Evolutionary conservation across 768 basidiomycete species (phyloP).

Genomic region (Kondoa subrosea): DNA sequence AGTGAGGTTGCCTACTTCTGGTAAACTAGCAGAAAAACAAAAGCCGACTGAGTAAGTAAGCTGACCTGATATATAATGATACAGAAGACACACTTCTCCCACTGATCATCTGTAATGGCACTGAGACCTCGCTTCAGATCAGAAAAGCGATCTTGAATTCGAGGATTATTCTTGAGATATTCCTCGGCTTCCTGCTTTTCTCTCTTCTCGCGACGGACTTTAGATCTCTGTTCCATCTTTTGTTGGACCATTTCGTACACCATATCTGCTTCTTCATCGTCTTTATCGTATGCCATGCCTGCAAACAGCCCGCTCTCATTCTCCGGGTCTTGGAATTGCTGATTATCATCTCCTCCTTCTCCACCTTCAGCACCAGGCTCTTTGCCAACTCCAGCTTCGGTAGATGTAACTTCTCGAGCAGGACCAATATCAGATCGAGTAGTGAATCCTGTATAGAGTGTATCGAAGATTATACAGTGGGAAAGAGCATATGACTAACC

Average conservation of each 20-base stretch:
- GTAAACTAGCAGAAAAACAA: conserved; percentile 40
- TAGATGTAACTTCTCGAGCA: conserved; percentile 82
- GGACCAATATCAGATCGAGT: conserved; percentile 98
- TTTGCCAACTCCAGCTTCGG: conserved; percentile 69
- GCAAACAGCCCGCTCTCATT: conserved; percentile 93
- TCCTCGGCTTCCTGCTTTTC: conserved; percentile 59
- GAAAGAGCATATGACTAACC: background rate
- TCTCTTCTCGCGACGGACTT: conserved; percentile 57
- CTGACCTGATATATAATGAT: background rate
- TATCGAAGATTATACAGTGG: background rate
- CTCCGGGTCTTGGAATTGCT: conserved; percentile 90
- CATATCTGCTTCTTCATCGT: conserved; percentile 91
- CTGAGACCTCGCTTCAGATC: conserved; percentile 83
- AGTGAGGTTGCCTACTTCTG: conserved; percentile 90
- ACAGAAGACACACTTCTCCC: conserved; percentile 41
- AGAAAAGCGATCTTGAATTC: conserved; percentile 87
- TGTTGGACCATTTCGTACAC: conserved; percentile 86
- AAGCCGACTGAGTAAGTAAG: background rate
- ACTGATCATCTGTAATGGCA: conserved; percentile 72
- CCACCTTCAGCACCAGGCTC: conserved; percentile 48
- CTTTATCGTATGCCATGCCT: conserved; percentile 75
- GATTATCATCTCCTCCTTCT: conserved; percentile 71
- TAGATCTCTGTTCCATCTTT: conserved; percentile 72
- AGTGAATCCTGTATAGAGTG: conserved; percentile 43
- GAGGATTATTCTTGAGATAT: conserved; percentile 71